Evolutionary conservation across 164 flowering plant species (phyloP).

Genomic region (Brasenia schreberi): DNA sequence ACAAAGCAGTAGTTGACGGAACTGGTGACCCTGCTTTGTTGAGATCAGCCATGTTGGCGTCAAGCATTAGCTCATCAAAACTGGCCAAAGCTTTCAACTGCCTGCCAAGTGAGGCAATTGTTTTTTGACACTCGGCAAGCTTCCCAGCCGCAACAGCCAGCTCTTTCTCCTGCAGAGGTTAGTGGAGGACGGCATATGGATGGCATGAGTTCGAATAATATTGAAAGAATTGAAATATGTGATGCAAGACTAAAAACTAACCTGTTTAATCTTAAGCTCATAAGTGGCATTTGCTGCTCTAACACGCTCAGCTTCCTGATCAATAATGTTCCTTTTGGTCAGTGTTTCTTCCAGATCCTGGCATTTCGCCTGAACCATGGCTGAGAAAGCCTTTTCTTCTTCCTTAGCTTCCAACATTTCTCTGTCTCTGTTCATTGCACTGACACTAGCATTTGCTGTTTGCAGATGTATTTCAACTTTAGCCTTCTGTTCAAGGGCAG

Average conservation of each 20-base stretch:
- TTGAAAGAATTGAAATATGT: not conserved
- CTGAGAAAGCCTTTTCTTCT: slow-evolving; percentile 35
- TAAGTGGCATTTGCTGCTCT: slow-evolving; percentile 18
- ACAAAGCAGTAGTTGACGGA: slow-evolving; percentile 16
- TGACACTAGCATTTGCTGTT: slow-evolving; percentile 35
- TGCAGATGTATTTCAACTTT: slow-evolving; percentile 35
- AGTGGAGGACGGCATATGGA: not conserved
- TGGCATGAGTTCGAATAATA: not conserved
- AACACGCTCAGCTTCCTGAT: slow-evolving; percentile 25
- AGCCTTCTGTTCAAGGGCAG: slow-evolving; percentile 9
- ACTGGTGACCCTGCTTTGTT: slow-evolving; percentile 11
- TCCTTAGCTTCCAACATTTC: slow-evolving; percentile 34
- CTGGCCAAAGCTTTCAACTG: slow-evolving; percentile 78
- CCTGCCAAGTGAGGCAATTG: slow-evolving; percentile 74
- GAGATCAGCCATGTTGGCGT: slow-evolving; percentile 33
- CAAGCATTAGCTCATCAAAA: slow-evolving; percentile 66
- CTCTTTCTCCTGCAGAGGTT: slow-evolving; percentile 48
- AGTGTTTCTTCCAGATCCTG: slow-evolving; percentile 44
- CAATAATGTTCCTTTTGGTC: slow-evolving; percentile 11
- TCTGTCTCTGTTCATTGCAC: slow-evolving; percentile 27
- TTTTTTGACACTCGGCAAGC: slow-evolving; percentile 86
- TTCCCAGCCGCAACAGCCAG: slow-evolving; percentile 69
- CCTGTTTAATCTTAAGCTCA: slow-evolving; percentile 59
- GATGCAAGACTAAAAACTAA: slow-evolving; percentile 6
- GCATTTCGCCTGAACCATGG: slow-evolving; percentile 27